Base-by-base conservation (phyloP, 1,284 basidiomycete genomes). In the Lentinula novae-zelandiae region DNA sequence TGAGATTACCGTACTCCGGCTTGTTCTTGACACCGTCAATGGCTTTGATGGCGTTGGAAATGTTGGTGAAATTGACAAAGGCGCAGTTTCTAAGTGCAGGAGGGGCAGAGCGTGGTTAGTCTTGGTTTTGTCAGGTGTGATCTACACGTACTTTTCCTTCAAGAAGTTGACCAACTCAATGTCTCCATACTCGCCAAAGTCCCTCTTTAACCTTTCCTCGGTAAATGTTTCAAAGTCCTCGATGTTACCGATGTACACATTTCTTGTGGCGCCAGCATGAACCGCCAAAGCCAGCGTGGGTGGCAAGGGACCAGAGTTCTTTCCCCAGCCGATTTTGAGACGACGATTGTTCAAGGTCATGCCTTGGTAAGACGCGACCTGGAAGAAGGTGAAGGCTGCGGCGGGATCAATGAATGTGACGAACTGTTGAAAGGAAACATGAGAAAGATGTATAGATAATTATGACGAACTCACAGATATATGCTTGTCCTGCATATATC, bases 141-240 rank as follows among this genome's bases (percentile, higher is more conserved):
- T 22, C 6, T 8, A 31, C 1, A 82, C 88, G 63, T 66, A 91
- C 89, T 97, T 97, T 75, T 96, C 94, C 76, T 90, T 92, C 68
- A 97, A 79, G 76, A 93, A 95, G 76, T 97, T 97, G 74, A 98
- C 89, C 62, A 96, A 84, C 76, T 98, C 95, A 66, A 98, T 95
- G 63, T 96, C 94, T 33, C 95, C 95, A 73, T 85, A 96, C 75
- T 95, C 92, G 59, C 87, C 89, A 78, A 96, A 96, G 76, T 96
- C 95, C 57, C 86, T 78, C 73, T 90, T 90, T 58, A 97, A 81
- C 71, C 88, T 88, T 66, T 95, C 93, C 60, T 95, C 92, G 33
- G 79, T 88, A 78, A 92, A 95, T 33, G 83, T 78, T 65, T 95
- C 93, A 71, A 95, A 95, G 78, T 97, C 95, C 68, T 95, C 92